Evolutionary conservation across 2,329 filamentous ascomycete species (phyloP).

Genomic region (Fusarium phyllophilum): DNA sequence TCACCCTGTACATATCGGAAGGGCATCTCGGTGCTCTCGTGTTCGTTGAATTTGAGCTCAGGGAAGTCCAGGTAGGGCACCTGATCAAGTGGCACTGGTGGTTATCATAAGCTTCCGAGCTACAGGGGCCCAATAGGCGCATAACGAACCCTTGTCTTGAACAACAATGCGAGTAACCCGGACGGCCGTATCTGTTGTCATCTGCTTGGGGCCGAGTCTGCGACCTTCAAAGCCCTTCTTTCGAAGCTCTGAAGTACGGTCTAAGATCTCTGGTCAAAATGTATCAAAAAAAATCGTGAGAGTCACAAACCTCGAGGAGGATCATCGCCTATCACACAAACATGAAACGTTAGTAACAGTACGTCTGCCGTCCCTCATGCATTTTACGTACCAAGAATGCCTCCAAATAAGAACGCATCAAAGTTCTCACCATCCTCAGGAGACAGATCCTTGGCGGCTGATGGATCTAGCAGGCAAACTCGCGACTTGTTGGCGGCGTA

Average conservation of each 20-base stretch:
- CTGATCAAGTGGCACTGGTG: conserved; percentile 76
- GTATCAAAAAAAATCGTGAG: neutral
- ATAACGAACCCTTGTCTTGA: conserved; percentile 77
- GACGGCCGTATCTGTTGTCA: conserved; percentile 98
- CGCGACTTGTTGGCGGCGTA: conserved; percentile 77
- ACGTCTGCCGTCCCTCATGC: neutral
- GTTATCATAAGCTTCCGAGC: conserved; percentile 17
- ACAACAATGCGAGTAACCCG: conserved; percentile 91
- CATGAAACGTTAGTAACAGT: conserved; percentile 29
- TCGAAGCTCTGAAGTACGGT: conserved; percentile 93
- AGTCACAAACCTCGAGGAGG: conserved; percentile 80
- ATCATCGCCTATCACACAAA: conserved; percentile 76
- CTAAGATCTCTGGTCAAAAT: conserved; percentile 56
- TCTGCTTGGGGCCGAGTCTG: conserved; percentile 89
- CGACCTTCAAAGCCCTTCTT: conserved; percentile 92
- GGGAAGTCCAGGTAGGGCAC: conserved; percentile 89
- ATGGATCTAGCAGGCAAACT: conserved; percentile 90
- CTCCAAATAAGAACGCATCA: conserved; percentile 93
- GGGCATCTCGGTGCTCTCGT: conserved; percentile 97
- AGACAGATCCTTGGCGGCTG: conserved; percentile 80
- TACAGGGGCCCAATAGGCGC: neutral
- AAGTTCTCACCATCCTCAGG: conserved; percentile 86
- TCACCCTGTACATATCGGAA: conserved; percentile 90
- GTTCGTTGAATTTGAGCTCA: conserved; percentile 87
- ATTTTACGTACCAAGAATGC: conserved; percentile 79